phyloP scores from a whole-genome alignment of 805 yeast genomes.

The Wickerhamomyces sydowiorum region DNA sequence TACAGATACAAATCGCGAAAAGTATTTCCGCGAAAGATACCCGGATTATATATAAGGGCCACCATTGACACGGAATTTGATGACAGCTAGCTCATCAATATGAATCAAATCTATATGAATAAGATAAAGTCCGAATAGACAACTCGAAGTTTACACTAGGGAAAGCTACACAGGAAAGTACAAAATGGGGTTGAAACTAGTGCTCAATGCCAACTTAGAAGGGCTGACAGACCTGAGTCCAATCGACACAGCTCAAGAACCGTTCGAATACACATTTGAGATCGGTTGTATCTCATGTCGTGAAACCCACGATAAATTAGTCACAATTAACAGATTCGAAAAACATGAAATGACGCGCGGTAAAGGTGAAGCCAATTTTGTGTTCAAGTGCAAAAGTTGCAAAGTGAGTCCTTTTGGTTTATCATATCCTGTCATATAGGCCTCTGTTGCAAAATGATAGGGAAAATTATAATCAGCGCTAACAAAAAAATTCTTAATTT shows the following conservation, averaged over 20 bases:
- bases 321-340: conserved; percentile 64
- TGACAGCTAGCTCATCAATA: no score
- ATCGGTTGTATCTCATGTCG: conserved; percentile 77
- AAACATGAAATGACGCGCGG: conserved; percentile 60
- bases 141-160: background rate
- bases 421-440: no score
- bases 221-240: conserved; percentile 43
- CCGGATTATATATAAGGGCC: no score
- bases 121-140: no score
- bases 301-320: conserved; percentile 65
- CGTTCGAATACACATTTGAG: conserved; percentile 72
- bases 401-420: conserved; percentile 7
- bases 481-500: background rate
- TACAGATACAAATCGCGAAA: no score
- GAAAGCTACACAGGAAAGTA: background rate
- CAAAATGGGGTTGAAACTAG: conserved; percentile 22
- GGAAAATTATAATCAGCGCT: no score
- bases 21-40: no score
- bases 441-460: no score
- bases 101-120: no score
- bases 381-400: conserved; percentile 71
- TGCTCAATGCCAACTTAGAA: conserved; percentile 29
- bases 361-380: conserved; percentile 79
- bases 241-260: conserved; percentile 49
- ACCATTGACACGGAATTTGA: no score